Base-by-base conservation (phyloP, 345 rosid species). In the Euphorbia tirucalli region DNA sequence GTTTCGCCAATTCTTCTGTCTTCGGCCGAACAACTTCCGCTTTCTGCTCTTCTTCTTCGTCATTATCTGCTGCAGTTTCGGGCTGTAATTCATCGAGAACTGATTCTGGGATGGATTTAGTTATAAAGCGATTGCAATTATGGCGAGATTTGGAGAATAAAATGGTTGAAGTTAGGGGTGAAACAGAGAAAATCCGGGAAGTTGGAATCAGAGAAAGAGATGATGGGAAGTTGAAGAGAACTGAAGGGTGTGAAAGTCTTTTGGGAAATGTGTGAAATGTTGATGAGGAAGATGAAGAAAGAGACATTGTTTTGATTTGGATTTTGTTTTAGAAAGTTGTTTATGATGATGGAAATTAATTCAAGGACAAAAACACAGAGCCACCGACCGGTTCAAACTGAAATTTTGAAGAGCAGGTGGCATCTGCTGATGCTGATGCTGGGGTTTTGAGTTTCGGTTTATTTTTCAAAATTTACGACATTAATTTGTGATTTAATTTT, bases 1-100 rank as follows among this genome's bases (percentile, higher is more conserved):
- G 93, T 76, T 77, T 78, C 74, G 74, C 86, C 66, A 90, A 78
- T 7, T 81, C 88, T 66, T 79, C 85, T 28, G 28, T 49, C 16
- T 30, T 71, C 18, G 50, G 14, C 32, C 14, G 24, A 5, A 43
- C 13, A 22, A 70, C 32, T 64, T 81, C 75, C 64, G 68, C 61
- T 5, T 73, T 69, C 14, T 73, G 27, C 48, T 81, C 41, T 28
- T 27, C 71, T 7, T 49, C 59, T 16, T 67, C 57, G 11, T 31
- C 9, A 3, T 13, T 15, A 39, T 19, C 50, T 4, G 30, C 1
- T 9, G 46, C 54, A 10, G 11, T 18, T 11, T 60, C 61, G 9
- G 16, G 61, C 37, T 15, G 7, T 10, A 19, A 30, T 21, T 65
- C 37, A 25, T 63, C 76, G 22, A 77, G 77, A 72, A 71, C 66